Evolutionary conservation across 1,139 yeast genomes (phyloP), one percentile per base, ranked within the genome.

Genomic region (Magnusiomyces clavatus): DNA sequence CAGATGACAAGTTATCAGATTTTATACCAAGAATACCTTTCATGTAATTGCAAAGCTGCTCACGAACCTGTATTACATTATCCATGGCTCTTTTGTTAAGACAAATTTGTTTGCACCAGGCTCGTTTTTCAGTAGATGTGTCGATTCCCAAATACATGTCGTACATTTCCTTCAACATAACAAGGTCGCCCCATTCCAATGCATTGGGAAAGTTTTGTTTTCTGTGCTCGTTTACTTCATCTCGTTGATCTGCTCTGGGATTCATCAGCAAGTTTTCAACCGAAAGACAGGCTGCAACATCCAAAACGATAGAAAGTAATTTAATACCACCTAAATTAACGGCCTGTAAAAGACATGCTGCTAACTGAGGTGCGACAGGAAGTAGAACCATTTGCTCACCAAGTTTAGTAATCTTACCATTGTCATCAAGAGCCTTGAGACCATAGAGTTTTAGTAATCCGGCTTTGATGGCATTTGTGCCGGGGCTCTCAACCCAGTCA

Each of bases 401-500:
- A 43, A 86, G 69, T 1, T 74, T 67, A 0, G 97, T 92, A 55
- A 92, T 82, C 36, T 77, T 71, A 0, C 97, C 97, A 1, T 67
- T 61, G 59, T 84, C 86, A 64, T 86, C 81, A 49, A 92, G 72
- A 0, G 98, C 97, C 2, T 83, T 82, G 46, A 92, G 72, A 2
- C 88, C 77, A 64, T 84, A 87, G 46, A 94, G 75, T 47, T 89
- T 86, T 54, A 83, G 80, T 52, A 92, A 73, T 0, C 96, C 95
- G 54, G 89, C 74, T 17, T 85, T 67, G 39, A 92, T 75, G 0
- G 97, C 77, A 13, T 82, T 86, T 58, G 80, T 77, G 1, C 94
- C 90, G 0, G 98, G 98, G 57, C 86, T 79, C 64, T 92, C 96
- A 47, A 94, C 74, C 97, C 97, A 92, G 14, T 86, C 76, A 90